Conservation (phyloP, 345 rosid species). For the Sonneratia caseolaris region DNA sequence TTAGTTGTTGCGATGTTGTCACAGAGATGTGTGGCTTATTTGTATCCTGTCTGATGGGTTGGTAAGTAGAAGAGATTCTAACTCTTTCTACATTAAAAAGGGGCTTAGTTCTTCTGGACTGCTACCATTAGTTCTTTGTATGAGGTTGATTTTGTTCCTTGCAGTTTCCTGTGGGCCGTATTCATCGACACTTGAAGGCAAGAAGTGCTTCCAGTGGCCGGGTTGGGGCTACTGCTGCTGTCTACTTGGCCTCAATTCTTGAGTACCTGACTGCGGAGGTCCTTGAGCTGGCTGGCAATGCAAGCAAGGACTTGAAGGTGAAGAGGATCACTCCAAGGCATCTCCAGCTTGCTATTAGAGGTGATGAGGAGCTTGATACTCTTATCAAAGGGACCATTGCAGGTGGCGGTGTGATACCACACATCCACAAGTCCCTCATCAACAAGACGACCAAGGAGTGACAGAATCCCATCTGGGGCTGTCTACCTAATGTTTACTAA, state of each 20-base stretch:
- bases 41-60: background rate
- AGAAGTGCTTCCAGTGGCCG: conserved; percentile 52
- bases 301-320: conserved; percentile 67
- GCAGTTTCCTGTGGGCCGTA: conserved; percentile 74
- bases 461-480: background rate
- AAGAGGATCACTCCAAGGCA: conserved; percentile 60
- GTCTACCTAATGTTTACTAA: background rate
- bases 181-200: conserved; percentile 58
- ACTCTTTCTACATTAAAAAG: background rate
- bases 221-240: conserved; percentile 79
- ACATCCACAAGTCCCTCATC: conserved; percentile 85
- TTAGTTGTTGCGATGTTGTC: background rate
- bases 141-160: background rate
- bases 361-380: conserved; percentile 48
- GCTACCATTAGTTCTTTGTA: background rate
- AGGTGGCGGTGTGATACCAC: conserved; percentile 85
- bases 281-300: conserved; percentile 67
- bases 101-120: background rate
- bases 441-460: conserved; percentile 68
- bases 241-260: conserved; percentile 56
- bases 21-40: background rate
- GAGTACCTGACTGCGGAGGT: conserved; percentile 75
- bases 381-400: conserved; percentile 69
- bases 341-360: conserved; percentile 43
- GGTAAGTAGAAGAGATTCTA: background rate